phyloP scores from a whole-genome alignment of 768 basidiomycete species.

The Tylopilus plumbeoviolaceoides region DNA sequence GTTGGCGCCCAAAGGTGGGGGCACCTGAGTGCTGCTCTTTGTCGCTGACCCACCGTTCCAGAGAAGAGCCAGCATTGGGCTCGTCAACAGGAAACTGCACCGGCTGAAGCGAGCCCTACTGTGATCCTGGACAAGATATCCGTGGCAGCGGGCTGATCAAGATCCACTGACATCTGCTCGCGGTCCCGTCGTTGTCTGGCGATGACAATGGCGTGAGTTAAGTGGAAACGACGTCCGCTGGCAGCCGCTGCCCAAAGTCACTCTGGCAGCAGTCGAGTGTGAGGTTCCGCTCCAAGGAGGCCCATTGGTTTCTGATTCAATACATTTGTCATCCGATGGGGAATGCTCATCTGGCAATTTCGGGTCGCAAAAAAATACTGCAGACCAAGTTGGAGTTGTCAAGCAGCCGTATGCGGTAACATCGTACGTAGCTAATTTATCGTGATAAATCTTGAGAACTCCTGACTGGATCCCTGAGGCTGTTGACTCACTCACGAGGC shows the following conservation, averaged over 20 bases:
- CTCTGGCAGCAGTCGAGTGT: neutral
- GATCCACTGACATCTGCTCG: slow-evolving; percentile 4
- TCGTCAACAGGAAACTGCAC: neutral
- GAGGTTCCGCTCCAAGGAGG: slow-evolving; percentile 1
- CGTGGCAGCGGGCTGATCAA: slow-evolving; percentile 10
- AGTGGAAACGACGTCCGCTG: slow-evolving; percentile 3
- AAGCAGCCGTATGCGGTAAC: slow-evolving; percentile 14
- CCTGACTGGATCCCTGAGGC: slow-evolving; percentile 11
- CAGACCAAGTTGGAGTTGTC: slow-evolving; percentile 2
- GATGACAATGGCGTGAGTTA: slow-evolving; percentile 16
- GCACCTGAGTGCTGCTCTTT: neutral
- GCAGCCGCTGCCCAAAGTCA: neutral
- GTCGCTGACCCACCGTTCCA: neutral
- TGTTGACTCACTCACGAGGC: slow-evolving; percentile 22
- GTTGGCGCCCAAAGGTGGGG: neutral
- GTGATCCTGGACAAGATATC: neutral
- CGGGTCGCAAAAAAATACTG: neutral
- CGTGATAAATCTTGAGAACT: slow-evolving; percentile 20
- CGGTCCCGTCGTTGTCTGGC: neutral
- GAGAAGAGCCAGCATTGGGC: neutral
- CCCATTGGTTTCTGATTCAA: slow-evolving; percentile 1
- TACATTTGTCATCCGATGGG: neutral
- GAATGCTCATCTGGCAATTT: neutral
- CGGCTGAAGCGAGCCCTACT: neutral
- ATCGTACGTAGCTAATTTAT: slow-evolving; percentile 22